These are phyloP conservation scores for Raddia guianensis DNA, from an alignment of 176 grass and related monocot genomes.

Conservation along the genomic window DNA sequence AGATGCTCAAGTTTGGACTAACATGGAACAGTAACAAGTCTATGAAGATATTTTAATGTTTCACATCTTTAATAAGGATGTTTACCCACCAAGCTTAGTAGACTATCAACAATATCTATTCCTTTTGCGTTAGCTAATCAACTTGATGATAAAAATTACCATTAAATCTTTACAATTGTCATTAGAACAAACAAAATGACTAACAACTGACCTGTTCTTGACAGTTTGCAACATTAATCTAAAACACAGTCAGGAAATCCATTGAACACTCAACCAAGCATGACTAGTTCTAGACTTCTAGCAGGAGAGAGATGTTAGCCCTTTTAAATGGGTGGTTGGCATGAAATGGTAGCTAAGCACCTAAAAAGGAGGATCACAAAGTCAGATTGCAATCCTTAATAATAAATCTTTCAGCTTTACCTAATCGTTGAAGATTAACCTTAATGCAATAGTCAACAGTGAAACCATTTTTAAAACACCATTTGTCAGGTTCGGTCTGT, in stretches of 20 bases:
- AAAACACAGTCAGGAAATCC: background rate
- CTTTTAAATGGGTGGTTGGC: background rate
- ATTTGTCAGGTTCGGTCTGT: no score
- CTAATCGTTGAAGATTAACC: background rate
- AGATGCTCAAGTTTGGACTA: background rate
- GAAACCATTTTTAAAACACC: background rate
- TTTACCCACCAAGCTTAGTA: background rate
- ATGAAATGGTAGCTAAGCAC: conserved; percentile 2
- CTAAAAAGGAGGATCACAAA: background rate
- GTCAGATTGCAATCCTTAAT: background rate
- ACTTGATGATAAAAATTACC: background rate
- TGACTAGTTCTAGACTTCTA: background rate
- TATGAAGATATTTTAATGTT: conserved; percentile 17
- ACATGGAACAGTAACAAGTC: background rate
- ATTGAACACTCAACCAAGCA: background rate
- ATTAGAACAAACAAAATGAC: background rate
- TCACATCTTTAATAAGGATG: background rate
- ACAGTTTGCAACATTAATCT: background rate
- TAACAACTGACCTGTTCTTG: background rate
- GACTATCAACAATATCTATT: background rate
- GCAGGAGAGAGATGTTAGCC: background rate
- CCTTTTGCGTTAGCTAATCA: background rate
- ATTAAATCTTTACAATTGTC: conserved; percentile 11
- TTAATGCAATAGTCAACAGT: background rate
- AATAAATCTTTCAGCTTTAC: conserved; percentile 5